Conservation (phyloP, 148 eudicot genomes). For the Chenopodium berlandieri region DNA sequence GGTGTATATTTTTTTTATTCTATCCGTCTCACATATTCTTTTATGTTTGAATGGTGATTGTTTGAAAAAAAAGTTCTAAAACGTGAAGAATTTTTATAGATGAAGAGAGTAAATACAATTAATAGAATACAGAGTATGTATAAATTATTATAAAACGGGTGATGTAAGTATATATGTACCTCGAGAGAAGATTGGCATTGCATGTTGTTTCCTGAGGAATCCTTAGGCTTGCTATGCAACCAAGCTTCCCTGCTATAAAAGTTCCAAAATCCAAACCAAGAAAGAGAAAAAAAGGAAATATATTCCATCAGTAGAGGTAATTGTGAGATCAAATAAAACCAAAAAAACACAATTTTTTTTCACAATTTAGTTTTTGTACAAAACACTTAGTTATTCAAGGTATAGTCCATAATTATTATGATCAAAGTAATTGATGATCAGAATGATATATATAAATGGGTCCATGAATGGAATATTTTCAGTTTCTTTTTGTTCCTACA, state of each 20-base stretch:
- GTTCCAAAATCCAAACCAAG: slow-evolving; percentile 12
- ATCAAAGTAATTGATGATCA: not conserved
- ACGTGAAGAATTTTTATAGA: no score
- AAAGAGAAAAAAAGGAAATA: slow-evolving; percentile 25
- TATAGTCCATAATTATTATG: not conserved
- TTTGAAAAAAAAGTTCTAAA: no score
- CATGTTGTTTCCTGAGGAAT: slow-evolving; percentile 47
- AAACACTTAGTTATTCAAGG: not conserved
- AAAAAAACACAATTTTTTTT: not conserved
- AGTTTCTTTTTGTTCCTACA: slow-evolving; percentile 9
- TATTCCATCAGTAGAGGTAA: slow-evolving; percentile 43
- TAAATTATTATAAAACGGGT: no score
- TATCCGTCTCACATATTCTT: no score
- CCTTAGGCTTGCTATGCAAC: slow-evolving; percentile 72
- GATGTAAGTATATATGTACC: slow-evolving; percentile 31
- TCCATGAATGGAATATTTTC: slow-evolving; percentile 18
- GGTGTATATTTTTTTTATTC: no score
- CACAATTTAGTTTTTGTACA: not conserved
- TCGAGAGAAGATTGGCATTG: slow-evolving; percentile 66
- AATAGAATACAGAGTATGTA: no score
- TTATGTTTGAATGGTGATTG: no score
- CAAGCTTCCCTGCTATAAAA: slow-evolving; percentile 85
- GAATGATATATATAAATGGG: not conserved
- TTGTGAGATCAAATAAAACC: slow-evolving; percentile 4
- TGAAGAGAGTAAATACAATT: no score